Conservation (phyloP, 306 rosid species). For the Prinsepia uniflora region DNA sequence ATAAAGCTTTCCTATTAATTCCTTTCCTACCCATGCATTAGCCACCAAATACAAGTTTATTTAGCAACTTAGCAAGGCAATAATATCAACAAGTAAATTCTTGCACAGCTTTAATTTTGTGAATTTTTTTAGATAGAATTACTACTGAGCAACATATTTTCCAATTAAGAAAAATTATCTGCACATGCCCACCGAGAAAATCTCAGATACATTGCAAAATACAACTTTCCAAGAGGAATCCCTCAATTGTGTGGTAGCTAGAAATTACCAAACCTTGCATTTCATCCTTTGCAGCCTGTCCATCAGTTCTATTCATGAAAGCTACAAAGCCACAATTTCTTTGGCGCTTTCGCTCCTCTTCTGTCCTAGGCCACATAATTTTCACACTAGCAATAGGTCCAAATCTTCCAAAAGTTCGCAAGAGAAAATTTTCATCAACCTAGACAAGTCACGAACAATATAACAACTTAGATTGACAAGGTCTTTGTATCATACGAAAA, state of each 20-base stretch:
- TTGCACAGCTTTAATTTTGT: not conserved
- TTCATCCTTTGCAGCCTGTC: constrained; percentile 99
- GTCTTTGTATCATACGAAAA: constrained; percentile 2
- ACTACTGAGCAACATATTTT: not conserved
- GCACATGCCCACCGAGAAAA: not conserved
- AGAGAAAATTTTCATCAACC: constrained; percentile 98
- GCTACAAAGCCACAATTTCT: constrained; percentile 99
- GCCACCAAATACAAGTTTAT: not conserved
- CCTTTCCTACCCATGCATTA: constrained; percentile 16
- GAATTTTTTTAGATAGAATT: not conserved
- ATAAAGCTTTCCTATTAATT: constrained; percentile 21
- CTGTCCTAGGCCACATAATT: constrained; percentile 99
- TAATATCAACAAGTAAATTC: not conserved
- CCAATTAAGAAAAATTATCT: not conserved
- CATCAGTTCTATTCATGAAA: constrained; percentile 98
- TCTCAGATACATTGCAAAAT: not conserved
- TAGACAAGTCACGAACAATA: constrained; percentile 28
- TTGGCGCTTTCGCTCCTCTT: constrained; percentile 97
- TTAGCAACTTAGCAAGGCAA: not conserved
- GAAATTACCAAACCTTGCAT: constrained; percentile 78
- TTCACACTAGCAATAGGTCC: constrained; percentile 99
- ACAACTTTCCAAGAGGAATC: too few relatives aligned
- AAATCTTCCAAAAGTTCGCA: constrained; percentile 98
- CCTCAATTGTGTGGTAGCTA: not conserved
- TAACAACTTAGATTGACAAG: constrained; percentile 23